A percentile compares a stretch with the other conserved stretches of the same genome.
These are phyloP conservation scores for Crithidia fasciculata DNA, from an alignment of 208 protist genomes.

Conservation along the genomic window DNA sequence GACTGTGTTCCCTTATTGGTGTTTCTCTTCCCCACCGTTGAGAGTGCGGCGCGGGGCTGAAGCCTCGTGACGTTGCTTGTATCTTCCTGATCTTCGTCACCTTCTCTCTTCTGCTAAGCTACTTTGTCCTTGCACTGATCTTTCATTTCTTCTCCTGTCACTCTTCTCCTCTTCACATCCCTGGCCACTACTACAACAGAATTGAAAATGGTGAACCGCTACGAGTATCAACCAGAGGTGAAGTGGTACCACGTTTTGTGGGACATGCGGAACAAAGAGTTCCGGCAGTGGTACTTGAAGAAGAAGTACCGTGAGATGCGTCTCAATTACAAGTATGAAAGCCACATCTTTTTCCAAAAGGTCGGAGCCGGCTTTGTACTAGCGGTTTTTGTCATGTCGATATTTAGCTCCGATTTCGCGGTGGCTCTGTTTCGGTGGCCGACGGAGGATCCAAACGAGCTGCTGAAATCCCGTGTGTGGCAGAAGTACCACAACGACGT, in stretches of 20 bases:
- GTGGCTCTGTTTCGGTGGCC: conserved; percentile 66
- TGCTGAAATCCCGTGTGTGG: conserved; percentile 77
- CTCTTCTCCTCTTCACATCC: too few species aligned
- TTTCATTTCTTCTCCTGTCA: too few species aligned
- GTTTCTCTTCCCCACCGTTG: too few species aligned
- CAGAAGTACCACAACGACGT: conserved; percentile 65
- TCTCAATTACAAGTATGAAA: conserved; percentile 79
- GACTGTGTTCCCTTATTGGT: too few species aligned
- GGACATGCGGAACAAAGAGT: conserved; percentile 75
- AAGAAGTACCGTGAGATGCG: conserved; percentile 51
- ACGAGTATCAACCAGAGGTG: conserved; percentile 62
- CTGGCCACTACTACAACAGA: background rate
- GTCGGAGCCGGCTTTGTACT: conserved; percentile 52
- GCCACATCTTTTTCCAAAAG: conserved; percentile 55
- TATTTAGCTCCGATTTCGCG: conserved; percentile 57
- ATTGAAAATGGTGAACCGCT: conserved; percentile 48
- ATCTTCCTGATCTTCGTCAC: too few species aligned
- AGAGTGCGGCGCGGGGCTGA: too few species aligned
- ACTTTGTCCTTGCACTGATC: too few species aligned
- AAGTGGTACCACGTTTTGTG: conserved; percentile 77
- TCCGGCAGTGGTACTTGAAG: conserved; percentile 59
- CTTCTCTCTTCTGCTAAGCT: too few species aligned
- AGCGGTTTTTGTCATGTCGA: conserved; percentile 43
- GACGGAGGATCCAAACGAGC: conserved; percentile 79
- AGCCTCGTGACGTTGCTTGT: too few species aligned